Percentiles rank a stretch among this genome's conserved stretches.
Evolutionary conservation across 768 basidiomycete species (phyloP).

Genomic region (Termitomyces sp.): DNA sequence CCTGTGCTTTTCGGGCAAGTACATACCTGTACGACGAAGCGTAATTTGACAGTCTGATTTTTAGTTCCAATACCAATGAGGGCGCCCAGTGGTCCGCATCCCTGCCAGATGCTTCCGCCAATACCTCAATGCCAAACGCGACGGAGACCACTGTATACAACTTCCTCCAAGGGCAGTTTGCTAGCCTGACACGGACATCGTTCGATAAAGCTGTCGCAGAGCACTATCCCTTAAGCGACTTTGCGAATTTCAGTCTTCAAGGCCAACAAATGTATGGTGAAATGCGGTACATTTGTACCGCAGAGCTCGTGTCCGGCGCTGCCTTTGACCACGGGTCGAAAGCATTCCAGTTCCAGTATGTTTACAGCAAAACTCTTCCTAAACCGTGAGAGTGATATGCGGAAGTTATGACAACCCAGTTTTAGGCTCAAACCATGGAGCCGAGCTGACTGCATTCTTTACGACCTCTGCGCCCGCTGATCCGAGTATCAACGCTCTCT

Average conservation of each 20-base stretch:
- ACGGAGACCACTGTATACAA: slow-evolving; percentile 33
- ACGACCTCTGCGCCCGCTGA: slow-evolving; percentile 19
- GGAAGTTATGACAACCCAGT: slow-evolving; percentile 35
- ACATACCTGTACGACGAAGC: no score
- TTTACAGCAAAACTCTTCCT: neutral
- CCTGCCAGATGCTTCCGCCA: slow-evolving; percentile 27
- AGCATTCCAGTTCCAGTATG: slow-evolving; percentile 22
- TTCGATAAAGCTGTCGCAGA: slow-evolving; percentile 22
- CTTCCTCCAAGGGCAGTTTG: slow-evolving; percentile 34
- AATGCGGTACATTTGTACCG: slow-evolving; percentile 37
- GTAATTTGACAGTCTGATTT: neutral
- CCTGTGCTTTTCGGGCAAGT: slow-evolving; percentile 33
- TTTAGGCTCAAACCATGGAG: slow-evolving; percentile 30
- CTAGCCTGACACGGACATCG: slow-evolving; percentile 21
- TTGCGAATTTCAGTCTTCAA: slow-evolving; percentile 29
- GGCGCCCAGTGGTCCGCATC: slow-evolving; percentile 33
- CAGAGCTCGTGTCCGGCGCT: slow-evolving; percentile 27
- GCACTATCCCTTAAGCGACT: slow-evolving; percentile 29
- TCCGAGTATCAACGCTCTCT: slow-evolving; percentile 23
- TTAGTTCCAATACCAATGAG: slow-evolving; percentile 36
- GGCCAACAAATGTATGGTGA: slow-evolving; percentile 42
- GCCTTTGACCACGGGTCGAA: slow-evolving; percentile 13
- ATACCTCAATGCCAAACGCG: slow-evolving; percentile 31
- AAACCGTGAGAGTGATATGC: neutral
- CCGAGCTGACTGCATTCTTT: slow-evolving; percentile 33